Conservation (phyloP, 2,329 filamentous ascomycete genomes). For the Lasiodiplodia gonubiensis region DNA sequence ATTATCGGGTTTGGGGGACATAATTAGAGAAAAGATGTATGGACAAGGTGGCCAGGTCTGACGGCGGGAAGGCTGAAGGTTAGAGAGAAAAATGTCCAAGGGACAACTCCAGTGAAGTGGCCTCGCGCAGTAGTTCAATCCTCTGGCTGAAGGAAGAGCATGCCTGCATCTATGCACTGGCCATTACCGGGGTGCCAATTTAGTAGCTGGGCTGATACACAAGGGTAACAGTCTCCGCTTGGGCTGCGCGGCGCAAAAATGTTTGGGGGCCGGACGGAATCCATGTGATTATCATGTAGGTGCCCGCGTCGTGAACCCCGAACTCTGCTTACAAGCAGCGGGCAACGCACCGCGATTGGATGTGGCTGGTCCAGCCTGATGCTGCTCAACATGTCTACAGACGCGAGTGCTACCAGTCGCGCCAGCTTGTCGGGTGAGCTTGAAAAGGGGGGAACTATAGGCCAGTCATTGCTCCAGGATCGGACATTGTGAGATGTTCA, state of each 20-base stretch:
- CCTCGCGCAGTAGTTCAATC: not conserved
- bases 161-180: not conserved
- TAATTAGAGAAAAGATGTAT: too few species aligned
- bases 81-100: not conserved
- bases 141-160: not conserved
- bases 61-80: not conserved
- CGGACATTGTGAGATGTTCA: not conserved
- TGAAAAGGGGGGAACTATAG: not conserved
- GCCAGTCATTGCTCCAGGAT: not conserved
- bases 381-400: not conserved
- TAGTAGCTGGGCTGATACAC: not conserved
- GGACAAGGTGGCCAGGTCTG: not conserved
- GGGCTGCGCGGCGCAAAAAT: not conserved
- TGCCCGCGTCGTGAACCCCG: not conserved
- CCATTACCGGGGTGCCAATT: not conserved
- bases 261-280: conserved; percentile 1
- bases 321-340: not conserved
- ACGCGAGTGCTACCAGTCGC: not conserved
- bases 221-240: not conserved
- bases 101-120: not conserved
- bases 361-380: not conserved
- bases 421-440: not conserved
- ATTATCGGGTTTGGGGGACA: too few species aligned
- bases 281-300: conserved; percentile 2
- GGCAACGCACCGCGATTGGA: not conserved